phyloP scores from a whole-genome alignment of 345 rosid species.

The Adansonia digitata region DNA sequence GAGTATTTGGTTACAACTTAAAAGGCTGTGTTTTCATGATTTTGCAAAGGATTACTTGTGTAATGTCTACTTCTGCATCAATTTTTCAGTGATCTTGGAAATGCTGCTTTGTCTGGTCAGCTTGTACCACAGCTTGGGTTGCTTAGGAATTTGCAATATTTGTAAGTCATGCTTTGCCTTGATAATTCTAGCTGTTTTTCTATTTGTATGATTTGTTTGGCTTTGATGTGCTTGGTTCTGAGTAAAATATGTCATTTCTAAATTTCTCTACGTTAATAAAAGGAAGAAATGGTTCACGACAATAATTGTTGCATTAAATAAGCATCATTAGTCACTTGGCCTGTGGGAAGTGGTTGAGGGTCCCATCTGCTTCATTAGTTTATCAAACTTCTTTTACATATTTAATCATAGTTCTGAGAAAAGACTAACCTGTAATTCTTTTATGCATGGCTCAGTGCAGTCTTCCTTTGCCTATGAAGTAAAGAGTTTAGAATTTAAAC shows the following conservation, averaged over 20 bases:
- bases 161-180: slow-evolving; percentile 45
- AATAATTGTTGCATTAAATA: neutral
- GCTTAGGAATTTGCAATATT: slow-evolving; percentile 89
- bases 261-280: neutral
- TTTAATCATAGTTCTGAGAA: neutral
- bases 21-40: neutral
- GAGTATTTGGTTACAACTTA: neutral
- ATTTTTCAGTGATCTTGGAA: slow-evolving; percentile 75
- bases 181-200: neutral
- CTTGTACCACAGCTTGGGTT: slow-evolving; percentile 88
- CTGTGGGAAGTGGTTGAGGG: neutral
- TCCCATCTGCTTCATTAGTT: neutral
- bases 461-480: neutral
- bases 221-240: neutral
- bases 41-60: neutral
- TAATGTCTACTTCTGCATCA: slow-evolving; percentile 11
- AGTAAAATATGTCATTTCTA: neutral
- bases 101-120: slow-evolving; percentile 92
- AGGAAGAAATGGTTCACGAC: neutral
- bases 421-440: neutral
- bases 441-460: neutral
- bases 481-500: neutral
- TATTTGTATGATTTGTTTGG: neutral
- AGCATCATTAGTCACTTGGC: neutral
- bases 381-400: neutral